Conservation (phyloP, 2,329 filamentous ascomycete species). For the Fusarium denticulatum region DNA sequence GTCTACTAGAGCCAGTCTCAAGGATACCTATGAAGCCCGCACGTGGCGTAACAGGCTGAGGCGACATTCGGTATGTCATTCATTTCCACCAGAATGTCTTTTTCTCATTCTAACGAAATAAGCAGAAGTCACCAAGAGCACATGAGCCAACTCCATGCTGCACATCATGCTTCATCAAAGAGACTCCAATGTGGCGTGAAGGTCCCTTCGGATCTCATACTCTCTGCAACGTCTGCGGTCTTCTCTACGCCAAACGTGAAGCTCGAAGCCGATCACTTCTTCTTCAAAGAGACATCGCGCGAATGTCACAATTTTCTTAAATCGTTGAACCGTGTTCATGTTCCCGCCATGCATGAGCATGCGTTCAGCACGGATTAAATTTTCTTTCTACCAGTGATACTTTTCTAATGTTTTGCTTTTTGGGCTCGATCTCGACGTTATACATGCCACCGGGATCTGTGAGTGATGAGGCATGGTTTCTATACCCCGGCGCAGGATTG, state of each 20-base stretch:
- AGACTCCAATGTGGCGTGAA: slow-evolving; percentile 18
- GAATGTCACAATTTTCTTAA: background rate
- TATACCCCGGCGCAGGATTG: slow-evolving; percentile 24
- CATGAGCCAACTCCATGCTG: slow-evolving; percentile 1
- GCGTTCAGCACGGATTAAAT: background rate
- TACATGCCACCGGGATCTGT: background rate
- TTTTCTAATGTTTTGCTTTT: background rate
- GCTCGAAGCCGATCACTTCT: background rate
- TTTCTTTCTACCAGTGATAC: rapidly evolving
- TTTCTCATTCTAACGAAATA: background rate
- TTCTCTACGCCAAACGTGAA: slow-evolving; percentile 13
- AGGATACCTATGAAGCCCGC: slow-evolving; percentile 15
- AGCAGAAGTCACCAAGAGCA: background rate
- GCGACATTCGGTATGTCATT: slow-evolving; percentile 6
- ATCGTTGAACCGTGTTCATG: no score
- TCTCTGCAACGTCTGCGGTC: slow-evolving; percentile 15
- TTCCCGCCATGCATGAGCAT: background rate
- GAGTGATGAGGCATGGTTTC: slow-evolving; percentile 23
- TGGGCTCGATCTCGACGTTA: background rate
- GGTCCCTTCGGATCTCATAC: slow-evolving; percentile 21
- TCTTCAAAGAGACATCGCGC: background rate
- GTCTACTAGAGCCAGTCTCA: background rate
- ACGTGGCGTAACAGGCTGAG: slow-evolving; percentile 21
- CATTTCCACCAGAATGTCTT: background rate
- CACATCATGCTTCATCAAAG: slow-evolving; percentile 20